Base-by-base conservation (phyloP, 768 basidiomycete genomes). In the Cystoderma amianthinum region DNA sequence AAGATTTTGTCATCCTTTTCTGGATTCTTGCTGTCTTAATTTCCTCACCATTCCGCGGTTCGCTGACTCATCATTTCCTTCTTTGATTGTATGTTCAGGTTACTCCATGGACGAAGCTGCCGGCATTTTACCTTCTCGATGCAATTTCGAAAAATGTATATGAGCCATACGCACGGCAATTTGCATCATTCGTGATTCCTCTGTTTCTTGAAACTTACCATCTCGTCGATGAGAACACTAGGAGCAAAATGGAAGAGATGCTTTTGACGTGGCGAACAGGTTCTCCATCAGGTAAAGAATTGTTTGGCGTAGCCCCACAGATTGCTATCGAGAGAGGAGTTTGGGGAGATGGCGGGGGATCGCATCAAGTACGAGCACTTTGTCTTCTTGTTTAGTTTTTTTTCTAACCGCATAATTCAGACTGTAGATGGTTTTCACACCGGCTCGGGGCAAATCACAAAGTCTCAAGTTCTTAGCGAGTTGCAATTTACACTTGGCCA, bases 171-270 rank as follows among this genome's bases (percentile, higher is more conserved):
- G 87, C 89, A 21, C 79, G 80, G 45, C 76, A 82, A 47, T 93
- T 99, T 54, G 74, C 85, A 9, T 72, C 80, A 7, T 77, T 92
- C 57, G 85, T 94, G 46, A 83, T 85, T 43, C 74, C 80, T 16
- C 65, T 94, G 13, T 98, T 93, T 65, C 69, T 96, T 49, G 80
- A 88, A 48, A 83, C 93, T 20, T 97, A 98, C 63, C 72, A 77
- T 35, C 74, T 80, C 51, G 94, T 96, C 49, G 93, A 96, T 56
- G 79, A 80, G 38, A 64, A 62, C 32, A 95, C 90, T 18, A 82
- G 86, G 46, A 78, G 80, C 58, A 98, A 98, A 63, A 94, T 99
- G 89, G 91, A 95, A 57, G 96, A 99, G 62, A 92, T 99, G 82
- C 76, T 98, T 11, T 63, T 88, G 20, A 95, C 96, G 4, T 99